Percentiles rank a stretch among this genome's conserved stretches.
These are phyloP conservation scores for Fraxinus angustifolia DNA, from an alignment of 305 asterid species.

Conservation along the genomic window DNA sequence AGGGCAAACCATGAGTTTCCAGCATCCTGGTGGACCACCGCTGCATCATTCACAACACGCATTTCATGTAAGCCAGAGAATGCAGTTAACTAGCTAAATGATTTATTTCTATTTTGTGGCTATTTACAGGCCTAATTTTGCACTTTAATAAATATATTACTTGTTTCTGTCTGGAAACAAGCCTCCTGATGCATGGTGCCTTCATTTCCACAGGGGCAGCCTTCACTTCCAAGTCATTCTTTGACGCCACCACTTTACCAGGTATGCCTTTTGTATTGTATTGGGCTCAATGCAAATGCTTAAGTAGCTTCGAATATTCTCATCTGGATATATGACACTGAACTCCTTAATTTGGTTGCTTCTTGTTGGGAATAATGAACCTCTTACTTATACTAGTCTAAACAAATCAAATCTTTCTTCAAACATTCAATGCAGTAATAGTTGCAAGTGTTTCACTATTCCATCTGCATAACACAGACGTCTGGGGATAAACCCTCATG, in stretches of 20 bases:
- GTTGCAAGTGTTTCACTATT: not conserved
- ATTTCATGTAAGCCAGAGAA: slow-evolving; percentile 64
- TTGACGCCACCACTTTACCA: slow-evolving; percentile 62
- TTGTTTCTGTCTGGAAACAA: slow-evolving; percentile 59
- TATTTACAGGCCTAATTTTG: slow-evolving; percentile 9
- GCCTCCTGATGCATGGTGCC: slow-evolving; percentile 62
- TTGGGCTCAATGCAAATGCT: slow-evolving; percentile 18
- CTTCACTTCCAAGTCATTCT: slow-evolving; percentile 60
- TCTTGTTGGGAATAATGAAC: not conserved
- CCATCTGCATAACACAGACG: not conserved
- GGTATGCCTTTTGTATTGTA: slow-evolving; percentile 40
- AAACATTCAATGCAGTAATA: not conserved
- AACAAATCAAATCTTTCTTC: not conserved
- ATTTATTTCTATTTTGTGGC: not conserved
- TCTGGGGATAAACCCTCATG: not conserved
- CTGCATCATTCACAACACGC: slow-evolving; percentile 70
- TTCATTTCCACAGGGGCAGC: slow-evolving; percentile 70
- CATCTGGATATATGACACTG: not conserved
- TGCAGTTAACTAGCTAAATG: not conserved
- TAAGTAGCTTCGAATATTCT: slow-evolving; percentile 1
- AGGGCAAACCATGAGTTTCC: slow-evolving; percentile 65
- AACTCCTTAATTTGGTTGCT: not conserved
- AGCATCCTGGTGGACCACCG: slow-evolving; percentile 67
- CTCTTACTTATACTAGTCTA: not conserved
- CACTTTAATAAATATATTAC: not conserved